These are phyloP conservation scores for Lactarius indigo DNA, from an alignment of 768 basidiomycete genomes.

Conservation along the genomic window DNA sequence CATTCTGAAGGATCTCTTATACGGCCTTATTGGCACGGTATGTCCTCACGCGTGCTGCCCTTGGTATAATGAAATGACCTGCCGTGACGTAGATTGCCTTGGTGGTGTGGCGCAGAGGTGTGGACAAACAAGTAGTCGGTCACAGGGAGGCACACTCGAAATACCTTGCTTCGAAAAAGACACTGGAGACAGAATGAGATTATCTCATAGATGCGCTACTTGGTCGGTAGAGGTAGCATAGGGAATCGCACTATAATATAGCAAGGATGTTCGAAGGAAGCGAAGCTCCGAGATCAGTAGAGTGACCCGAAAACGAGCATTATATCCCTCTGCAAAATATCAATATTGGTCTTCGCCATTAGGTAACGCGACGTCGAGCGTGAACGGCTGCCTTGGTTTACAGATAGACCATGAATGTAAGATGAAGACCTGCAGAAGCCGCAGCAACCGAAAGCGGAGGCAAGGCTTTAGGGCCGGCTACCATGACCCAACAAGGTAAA, in stretches of 20 bases:
- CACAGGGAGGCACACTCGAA: slow-evolving; percentile 38
- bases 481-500: not conserved
- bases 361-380: slow-evolving; percentile 48
- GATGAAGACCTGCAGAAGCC: slow-evolving; percentile 34
- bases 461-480: slow-evolving; percentile 30
- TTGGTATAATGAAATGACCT: not conserved
- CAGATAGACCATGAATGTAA: slow-evolving; percentile 55
- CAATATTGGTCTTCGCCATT: slow-evolving; percentile 80
- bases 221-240: not conserved
- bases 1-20: slow-evolving; percentile 47
- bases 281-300: slow-evolving; percentile 41
- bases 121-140: slow-evolving; percentile 35
- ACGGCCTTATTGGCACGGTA: slow-evolving; percentile 43
- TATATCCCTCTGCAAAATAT: slow-evolving; percentile 55
- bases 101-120: slow-evolving; percentile 38
- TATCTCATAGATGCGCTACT: not conserved
- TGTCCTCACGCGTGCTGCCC: slow-evolving; percentile 22
- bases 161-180: slow-evolving; percentile 31
- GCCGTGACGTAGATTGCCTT: slow-evolving; percentile 35
- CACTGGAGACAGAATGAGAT: slow-evolving; percentile 6
- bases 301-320: slow-evolving; percentile 47
- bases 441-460: not conserved
- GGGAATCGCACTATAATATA: slow-evolving; percentile 1
- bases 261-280: slow-evolving; percentile 41
- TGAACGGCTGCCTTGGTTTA: slow-evolving; percentile 64